Evolutionary conservation across 352 stramenopile genomes (phyloP).

Genomic region (Aphanomyces astaci): DNA sequence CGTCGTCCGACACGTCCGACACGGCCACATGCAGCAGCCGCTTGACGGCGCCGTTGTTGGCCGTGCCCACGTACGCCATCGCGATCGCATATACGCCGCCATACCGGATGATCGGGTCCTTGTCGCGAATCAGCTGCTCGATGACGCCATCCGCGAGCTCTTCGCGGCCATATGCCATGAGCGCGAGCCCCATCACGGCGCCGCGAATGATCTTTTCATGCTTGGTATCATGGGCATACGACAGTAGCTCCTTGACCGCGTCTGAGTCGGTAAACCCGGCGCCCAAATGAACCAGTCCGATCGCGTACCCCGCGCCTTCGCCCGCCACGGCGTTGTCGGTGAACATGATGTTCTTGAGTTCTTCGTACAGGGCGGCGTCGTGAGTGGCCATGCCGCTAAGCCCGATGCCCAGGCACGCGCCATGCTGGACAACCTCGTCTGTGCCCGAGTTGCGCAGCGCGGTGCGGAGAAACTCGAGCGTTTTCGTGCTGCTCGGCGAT

Average conservation of each 20-base stretch:
- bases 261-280: slow-evolving; percentile 79
- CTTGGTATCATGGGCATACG: slow-evolving; percentile 96
- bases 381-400: slow-evolving; percentile 93
- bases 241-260: slow-evolving; percentile 91
- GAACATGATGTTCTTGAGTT: slow-evolving; percentile 96
- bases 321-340: slow-evolving; percentile 97
- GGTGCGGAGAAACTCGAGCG: slow-evolving; percentile 82
- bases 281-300: slow-evolving; percentile 97
- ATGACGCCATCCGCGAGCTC: slow-evolving; percentile 95
- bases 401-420: slow-evolving; percentile 94
- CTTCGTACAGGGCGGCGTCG: slow-evolving; percentile 92
- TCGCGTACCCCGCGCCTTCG: slow-evolving; percentile 95
- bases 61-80: slow-evolving; percentile 96
- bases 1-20: slow-evolving; percentile 97
- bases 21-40: slow-evolving; percentile 97
- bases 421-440: slow-evolving; percentile 97
- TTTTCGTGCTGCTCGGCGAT: slow-evolving; percentile 70
- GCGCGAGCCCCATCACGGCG: slow-evolving; percentile 95
- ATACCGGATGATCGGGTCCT: slow-evolving; percentile 97
- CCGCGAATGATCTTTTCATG: slow-evolving; percentile 99
- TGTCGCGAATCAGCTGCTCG: slow-evolving; percentile 94
- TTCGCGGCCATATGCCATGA: slow-evolving; percentile 97
- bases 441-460: slow-evolving; percentile 76
- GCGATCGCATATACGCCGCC: slow-evolving; percentile 96
- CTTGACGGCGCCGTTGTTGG: slow-evolving; percentile 95